Percentiles rank a stretch among this genome's conserved stretches.
phyloP scores from a whole-genome alignment of 2,329 filamentous ascomycete genomes.

The Penicillium sp. region DNA sequence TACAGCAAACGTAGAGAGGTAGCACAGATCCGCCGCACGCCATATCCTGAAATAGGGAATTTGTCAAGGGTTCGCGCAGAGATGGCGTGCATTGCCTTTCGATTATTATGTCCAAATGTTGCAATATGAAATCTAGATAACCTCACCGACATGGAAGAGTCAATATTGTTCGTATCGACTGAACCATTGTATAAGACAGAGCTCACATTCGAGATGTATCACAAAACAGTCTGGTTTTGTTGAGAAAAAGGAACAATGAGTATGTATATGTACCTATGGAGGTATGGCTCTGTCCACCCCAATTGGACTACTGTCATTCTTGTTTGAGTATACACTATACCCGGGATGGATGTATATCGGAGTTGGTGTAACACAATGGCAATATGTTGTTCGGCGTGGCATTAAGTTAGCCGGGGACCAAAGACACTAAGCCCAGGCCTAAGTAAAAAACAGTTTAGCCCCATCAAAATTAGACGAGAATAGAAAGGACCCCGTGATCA shows the following conservation, averaged over 20 bases:
- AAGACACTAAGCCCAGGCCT: background rate
- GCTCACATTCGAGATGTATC: background rate
- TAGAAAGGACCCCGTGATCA: constrained; percentile 1
- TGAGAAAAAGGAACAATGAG: no score
- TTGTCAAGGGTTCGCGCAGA: background rate
- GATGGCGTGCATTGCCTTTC: background rate
- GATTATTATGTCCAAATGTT: background rate
- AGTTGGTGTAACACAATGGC: background rate
- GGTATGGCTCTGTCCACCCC: no score
- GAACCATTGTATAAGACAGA: background rate
- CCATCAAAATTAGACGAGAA: background rate
- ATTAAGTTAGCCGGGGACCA: background rate
- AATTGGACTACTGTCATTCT: background rate
- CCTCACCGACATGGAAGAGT: background rate
- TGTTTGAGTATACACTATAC: background rate
- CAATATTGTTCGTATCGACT: background rate
- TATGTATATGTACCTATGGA: no score
- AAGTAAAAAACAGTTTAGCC: background rate
- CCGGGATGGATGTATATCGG: background rate
- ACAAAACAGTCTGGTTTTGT: background rate
- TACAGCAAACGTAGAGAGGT: background rate
- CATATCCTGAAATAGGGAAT: background rate
- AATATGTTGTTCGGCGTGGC: background rate
- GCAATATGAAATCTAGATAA: background rate
- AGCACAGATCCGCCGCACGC: background rate